phyloP scores from a whole-genome alignment of 225 moss, liverwort and hornwort genomes.

The Takakia lepidozioides region DNA sequence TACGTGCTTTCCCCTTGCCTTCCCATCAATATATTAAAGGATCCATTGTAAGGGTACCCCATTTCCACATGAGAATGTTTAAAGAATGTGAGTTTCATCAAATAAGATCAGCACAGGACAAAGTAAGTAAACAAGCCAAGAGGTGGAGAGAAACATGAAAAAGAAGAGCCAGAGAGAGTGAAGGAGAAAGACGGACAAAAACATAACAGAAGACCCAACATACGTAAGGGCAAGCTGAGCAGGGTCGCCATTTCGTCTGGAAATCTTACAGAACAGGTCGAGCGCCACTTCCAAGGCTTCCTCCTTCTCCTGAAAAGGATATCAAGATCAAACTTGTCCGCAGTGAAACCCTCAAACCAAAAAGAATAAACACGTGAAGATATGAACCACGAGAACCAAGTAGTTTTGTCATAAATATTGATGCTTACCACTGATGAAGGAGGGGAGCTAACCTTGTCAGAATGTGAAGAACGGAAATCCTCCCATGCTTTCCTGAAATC shows the following conservation, averaged over 20 bases:
- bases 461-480: constrained; percentile 64
- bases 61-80: too few relatives aligned
- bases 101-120: too few relatives aligned
- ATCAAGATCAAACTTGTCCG: neutral
- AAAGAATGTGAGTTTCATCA: too few relatives aligned
- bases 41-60: too few relatives aligned
- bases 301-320: constrained; percentile 64
- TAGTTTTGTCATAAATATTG: too few relatives aligned
- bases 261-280: constrained; percentile 79
- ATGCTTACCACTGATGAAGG: neutral
- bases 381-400: too few relatives aligned
- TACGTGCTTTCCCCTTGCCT: too few relatives aligned
- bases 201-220: constrained; percentile 7
- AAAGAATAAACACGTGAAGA: neutral
- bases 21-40: too few relatives aligned
- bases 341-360: neutral
- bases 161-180: too few relatives aligned
- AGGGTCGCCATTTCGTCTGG: constrained; percentile 62
- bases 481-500: constrained; percentile 94
- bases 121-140: neutral
- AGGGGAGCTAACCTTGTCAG: constrained; percentile 46
- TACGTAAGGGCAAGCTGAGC: constrained; percentile 70
- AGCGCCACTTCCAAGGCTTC: constrained; percentile 88
- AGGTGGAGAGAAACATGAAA: neutral
- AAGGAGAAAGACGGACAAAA: neutral